These are phyloP conservation scores for Solanum clarkiae DNA, from an alignment of 257 asterid species.

Conservation along the genomic window DNA sequence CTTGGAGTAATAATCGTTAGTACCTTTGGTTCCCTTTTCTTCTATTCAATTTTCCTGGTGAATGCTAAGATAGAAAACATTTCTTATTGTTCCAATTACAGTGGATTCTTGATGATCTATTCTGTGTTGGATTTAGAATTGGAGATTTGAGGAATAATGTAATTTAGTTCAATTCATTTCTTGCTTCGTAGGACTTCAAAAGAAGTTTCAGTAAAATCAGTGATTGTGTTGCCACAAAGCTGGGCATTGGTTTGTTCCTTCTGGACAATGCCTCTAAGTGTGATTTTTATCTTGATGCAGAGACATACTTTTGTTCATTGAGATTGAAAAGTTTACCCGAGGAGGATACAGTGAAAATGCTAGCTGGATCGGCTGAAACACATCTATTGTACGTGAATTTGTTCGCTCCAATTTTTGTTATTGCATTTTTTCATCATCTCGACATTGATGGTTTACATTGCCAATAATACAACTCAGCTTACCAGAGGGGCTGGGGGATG, in stretches of 20 bases:
- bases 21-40: background rate
- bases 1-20: background rate
- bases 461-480: constrained; percentile 32
- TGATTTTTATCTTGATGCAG: constrained; percentile 20
- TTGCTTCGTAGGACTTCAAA: background rate
- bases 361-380: constrained; percentile 93
- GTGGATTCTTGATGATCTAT: background rate
- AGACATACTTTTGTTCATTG: constrained; percentile 67
- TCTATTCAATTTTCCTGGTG: background rate
- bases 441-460: constrained; percentile 1
- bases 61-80: background rate
- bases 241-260: background rate
- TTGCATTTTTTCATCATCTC: background rate
- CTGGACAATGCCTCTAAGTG: background rate
- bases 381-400: constrained; percentile 66
- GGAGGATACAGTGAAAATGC: constrained; percentile 76
- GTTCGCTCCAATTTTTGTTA: background rate
- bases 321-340: constrained; percentile 75
- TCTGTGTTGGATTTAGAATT: background rate
- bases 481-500: constrained; percentile 91
- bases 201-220: background rate
- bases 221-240: background rate
- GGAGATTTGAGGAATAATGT: background rate
- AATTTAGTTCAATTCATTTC: background rate
- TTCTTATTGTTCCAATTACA: background rate